Evolutionary conservation across 306 rosid genomes (phyloP).

Genomic region (Erythrophleum fordii): DNA sequence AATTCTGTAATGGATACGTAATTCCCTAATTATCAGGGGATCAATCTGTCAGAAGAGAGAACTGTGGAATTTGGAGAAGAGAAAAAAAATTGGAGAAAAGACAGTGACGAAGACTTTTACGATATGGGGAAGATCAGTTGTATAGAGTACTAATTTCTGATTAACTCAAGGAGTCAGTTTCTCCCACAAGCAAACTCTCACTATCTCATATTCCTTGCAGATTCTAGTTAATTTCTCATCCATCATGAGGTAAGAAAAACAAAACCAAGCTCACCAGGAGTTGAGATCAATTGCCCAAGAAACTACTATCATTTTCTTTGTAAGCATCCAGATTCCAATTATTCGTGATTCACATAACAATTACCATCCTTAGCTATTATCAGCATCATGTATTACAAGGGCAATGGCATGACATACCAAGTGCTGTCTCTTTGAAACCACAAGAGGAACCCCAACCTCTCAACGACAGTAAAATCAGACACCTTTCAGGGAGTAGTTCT

Average conservation of each 20-base stretch:
- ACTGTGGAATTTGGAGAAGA: not conserved
- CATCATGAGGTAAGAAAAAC: not conserved
- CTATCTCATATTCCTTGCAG: not conserved
- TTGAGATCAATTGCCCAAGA: not conserved
- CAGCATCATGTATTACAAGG: constrained; percentile 28
- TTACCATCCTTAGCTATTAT: constrained; percentile 39
- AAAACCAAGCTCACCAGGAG: not conserved
- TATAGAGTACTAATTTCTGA: not conserved
- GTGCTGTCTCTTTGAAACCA: constrained; percentile 25
- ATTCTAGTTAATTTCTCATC: not conserved
- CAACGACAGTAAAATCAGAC: constrained; percentile 32
- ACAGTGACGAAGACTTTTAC: not conserved
- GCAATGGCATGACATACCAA: constrained; percentile 5
- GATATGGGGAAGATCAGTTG: not conserved
- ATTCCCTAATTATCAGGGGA: not conserved
- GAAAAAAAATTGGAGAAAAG: not conserved
- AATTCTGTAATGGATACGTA: not conserved
- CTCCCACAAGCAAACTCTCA: not conserved
- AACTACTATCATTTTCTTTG: not conserved
- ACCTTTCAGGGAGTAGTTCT: constrained; percentile 28
- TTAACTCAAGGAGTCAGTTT: no score
- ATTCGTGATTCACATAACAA: not conserved
- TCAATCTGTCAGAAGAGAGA: not conserved
- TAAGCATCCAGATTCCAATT: constrained; percentile 1
- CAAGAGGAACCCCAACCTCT: constrained; percentile 37